Evolutionary conservation across 129 eudicot genomes (phyloP).

Genomic region (Flaveria brownii): DNA sequence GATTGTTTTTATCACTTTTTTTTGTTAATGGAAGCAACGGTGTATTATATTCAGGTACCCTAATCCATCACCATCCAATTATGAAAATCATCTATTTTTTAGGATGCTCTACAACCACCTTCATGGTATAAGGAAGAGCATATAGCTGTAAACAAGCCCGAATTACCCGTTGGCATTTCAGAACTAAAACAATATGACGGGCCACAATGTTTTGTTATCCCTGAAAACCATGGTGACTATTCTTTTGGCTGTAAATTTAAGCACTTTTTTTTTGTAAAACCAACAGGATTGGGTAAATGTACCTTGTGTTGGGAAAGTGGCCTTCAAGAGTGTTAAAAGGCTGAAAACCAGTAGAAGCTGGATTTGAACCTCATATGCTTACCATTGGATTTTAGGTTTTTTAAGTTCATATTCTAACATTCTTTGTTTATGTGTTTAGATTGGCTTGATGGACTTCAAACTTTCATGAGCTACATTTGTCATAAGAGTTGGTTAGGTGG

Average conservation of each 20-base stretch:
- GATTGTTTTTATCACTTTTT: neutral
- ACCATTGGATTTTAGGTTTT: neutral
- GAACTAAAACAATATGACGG: constrained; percentile 68
- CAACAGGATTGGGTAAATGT: too few relatives aligned
- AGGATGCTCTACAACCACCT: constrained; percentile 91
- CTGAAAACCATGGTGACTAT: constrained; percentile 89
- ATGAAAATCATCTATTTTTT: constrained; percentile 84
- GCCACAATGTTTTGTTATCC: constrained; percentile 91
- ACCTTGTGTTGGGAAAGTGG: too few relatives aligned
- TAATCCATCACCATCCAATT: constrained; percentile 84
- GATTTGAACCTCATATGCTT: too few relatives aligned
- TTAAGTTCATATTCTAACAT: neutral
- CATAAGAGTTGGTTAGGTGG: constrained; percentile 99
- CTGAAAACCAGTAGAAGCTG: too few relatives aligned
- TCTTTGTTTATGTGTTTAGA: constrained; percentile 42
- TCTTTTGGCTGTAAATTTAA: neutral
- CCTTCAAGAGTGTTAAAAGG: too few relatives aligned
- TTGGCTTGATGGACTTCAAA: constrained; percentile 98
- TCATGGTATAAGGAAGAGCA: constrained; percentile 83
- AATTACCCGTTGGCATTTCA: constrained; percentile 74
- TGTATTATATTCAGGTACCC: constrained; percentile 61
- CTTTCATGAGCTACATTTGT: constrained; percentile 93
- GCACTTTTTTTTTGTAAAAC: too few relatives aligned
- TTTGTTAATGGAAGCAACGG: neutral
- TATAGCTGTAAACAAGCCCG: constrained; percentile 87